These are phyloP conservation scores for Dillenia suffruticosa DNA, from an alignment of 164 flowering plant genomes.

Conservation along the genomic window DNA sequence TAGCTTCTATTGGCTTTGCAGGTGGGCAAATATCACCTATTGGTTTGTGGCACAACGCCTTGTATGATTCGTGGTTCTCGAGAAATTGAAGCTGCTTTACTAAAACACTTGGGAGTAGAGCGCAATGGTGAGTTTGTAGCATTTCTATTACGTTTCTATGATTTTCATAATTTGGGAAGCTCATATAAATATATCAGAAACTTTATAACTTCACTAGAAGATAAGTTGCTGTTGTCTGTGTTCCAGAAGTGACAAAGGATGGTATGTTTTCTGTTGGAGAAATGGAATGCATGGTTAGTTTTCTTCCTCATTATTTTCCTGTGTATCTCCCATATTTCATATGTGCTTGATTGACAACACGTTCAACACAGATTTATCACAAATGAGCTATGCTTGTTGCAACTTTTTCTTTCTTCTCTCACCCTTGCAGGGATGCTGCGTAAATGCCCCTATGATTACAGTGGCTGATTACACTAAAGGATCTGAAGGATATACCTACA, in stretches of 20 bases:
- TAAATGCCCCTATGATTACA: slow-evolving; percentile 99
- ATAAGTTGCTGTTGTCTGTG: slow-evolving; percentile 5
- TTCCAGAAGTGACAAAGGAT: slow-evolving; percentile 93
- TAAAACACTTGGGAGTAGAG: slow-evolving; percentile 92
- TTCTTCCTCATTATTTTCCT: not conserved
- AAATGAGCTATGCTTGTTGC: not conserved
- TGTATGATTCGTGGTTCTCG: slow-evolving; percentile 99
- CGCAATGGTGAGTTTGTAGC: slow-evolving; percentile 69
- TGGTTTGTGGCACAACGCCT: slow-evolving; percentile 98
- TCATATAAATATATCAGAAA: too few relatives aligned
- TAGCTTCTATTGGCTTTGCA: slow-evolving; percentile 22
- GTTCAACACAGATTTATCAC: not conserved
- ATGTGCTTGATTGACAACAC: not conserved
- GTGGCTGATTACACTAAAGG: slow-evolving; percentile 98
- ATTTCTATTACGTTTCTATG: not conserved
- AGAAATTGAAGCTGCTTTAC: slow-evolving; percentile 84
- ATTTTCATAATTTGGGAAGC: not conserved
- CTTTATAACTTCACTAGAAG: too few relatives aligned
- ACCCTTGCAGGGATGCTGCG: slow-evolving; percentile 80
- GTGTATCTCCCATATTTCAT: not conserved
- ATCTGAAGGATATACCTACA: slow-evolving; percentile 95
- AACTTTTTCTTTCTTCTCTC: slow-evolving; percentile 5
- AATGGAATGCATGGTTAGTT: slow-evolving; percentile 99
- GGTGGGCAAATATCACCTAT: slow-evolving; percentile 96
- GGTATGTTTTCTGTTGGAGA: slow-evolving; percentile 99